Conservation (phyloP, 441 rosid genomes). For the Isatis lusitanica region DNA sequence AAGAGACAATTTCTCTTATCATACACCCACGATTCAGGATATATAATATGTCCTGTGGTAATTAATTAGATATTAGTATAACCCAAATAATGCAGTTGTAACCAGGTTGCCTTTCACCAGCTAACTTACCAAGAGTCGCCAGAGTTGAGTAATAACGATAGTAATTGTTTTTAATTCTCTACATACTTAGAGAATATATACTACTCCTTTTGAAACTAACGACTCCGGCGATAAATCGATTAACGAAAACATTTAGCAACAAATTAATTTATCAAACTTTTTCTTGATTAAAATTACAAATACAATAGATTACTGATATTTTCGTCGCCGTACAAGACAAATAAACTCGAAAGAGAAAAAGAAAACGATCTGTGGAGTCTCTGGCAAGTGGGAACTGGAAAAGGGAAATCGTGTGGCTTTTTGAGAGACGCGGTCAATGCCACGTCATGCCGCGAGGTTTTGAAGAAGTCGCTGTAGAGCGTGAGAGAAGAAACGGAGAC, state of each 20-base stretch:
- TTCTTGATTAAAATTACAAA: no score
- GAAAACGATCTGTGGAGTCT: neutral
- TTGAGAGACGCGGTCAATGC: conserved; percentile 5
- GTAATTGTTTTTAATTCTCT: neutral
- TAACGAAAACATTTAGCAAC: neutral
- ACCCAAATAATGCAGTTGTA: conserved; percentile 2
- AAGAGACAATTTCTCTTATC: conserved; percentile 18
- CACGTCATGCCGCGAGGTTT: conserved; percentile 17
- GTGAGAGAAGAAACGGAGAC: conserved; percentile 17
- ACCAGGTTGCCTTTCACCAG: neutral
- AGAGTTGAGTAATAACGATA: neutral
- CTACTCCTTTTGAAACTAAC: neutral
- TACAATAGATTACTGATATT: no score
- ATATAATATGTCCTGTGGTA: neutral
- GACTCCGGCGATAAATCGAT: neutral
- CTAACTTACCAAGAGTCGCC: neutral
- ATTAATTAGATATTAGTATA: conserved; percentile 3
- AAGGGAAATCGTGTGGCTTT: neutral
- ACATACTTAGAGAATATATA: neutral
- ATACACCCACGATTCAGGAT: neutral
- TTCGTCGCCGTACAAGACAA: neutral
- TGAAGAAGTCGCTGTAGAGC: conserved; percentile 28
- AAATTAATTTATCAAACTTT: neutral
- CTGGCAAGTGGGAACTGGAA: neutral
- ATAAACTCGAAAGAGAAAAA: neutral